A percentile compares a stretch with the other conserved stretches of the same genome.
phyloP scores from a whole-genome alignment of 2,329 filamentous ascomycete species.

The Colletotrichum sp. region DNA sequence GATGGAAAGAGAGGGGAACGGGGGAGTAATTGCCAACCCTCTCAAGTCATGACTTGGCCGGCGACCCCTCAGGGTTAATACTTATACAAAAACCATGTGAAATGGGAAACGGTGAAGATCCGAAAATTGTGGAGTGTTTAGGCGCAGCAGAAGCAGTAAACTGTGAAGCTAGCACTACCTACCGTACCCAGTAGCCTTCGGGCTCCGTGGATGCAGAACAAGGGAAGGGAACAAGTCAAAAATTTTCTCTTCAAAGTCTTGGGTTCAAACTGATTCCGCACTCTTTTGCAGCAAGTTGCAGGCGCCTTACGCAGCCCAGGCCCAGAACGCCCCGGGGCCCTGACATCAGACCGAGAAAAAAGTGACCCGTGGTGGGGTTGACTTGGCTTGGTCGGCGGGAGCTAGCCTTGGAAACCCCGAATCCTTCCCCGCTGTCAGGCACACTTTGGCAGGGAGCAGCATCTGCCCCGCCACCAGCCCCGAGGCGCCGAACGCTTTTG shows the following conservation, averaged over 20 bases:
- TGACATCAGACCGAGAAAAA: constrained; percentile 15
- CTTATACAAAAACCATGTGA: not conserved
- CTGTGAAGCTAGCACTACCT: not conserved
- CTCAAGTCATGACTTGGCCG: not conserved
- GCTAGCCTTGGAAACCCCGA: constrained; percentile 8
- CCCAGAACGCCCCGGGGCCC: not conserved
- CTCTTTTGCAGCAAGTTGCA: not conserved
- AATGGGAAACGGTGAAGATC: constrained; percentile 3
- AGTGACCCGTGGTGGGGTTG: not conserved
- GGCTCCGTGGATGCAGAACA: not conserved
- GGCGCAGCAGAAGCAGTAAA: not conserved
- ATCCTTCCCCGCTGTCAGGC: constrained; percentile 7
- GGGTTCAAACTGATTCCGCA: not conserved
- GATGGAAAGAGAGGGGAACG: not conserved
- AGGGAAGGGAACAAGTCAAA: not conserved
- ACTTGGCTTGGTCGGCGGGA: not conserved
- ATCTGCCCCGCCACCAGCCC: constrained; percentile 7
- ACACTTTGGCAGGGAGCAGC: not conserved
- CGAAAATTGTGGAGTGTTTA: constrained; percentile 8
- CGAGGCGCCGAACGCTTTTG: constrained; percentile 6
- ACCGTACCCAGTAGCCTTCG: not conserved
- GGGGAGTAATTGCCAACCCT: not conserved
- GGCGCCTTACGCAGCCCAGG: not conserved
- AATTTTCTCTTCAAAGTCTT: not conserved
- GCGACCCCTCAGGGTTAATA: not conserved